These are phyloP conservation scores for Rhizopogon vinicolor DNA, from an alignment of 768 basidiomycete species.

Conservation along the genomic window DNA sequence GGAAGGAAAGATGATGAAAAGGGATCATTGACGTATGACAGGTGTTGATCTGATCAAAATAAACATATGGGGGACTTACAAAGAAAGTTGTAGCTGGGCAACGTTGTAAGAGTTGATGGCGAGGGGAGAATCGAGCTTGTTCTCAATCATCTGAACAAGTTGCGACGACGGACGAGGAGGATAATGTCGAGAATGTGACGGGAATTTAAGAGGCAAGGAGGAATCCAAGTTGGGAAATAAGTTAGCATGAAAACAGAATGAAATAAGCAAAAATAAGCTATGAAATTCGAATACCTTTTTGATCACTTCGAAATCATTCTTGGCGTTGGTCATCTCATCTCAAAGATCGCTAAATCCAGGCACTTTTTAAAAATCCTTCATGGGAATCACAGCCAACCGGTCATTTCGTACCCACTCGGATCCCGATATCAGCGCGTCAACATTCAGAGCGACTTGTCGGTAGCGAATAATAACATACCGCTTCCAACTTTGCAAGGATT, in stretches of 20 bases:
- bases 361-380: constrained; percentile 21
- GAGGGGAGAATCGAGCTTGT: constrained; percentile 30
- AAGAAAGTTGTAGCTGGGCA: constrained; percentile 56
- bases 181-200: neutral
- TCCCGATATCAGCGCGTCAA: constrained; percentile 4
- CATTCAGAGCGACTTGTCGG: constrained; percentile 23
- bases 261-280: constrained; percentile 4
- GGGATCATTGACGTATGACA: constrained; percentile 27
- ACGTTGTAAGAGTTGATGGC: constrained; percentile 57
- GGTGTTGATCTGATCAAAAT: constrained; percentile 6
- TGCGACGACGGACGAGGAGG: neutral
- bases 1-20: constrained; percentile 15
- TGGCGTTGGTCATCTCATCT: neutral
- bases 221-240: constrained; percentile 8
- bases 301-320: neutral
- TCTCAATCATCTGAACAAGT: constrained; percentile 51
- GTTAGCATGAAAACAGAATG: neutral
- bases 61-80: constrained; percentile 34
- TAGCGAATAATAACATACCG: constrained; percentile 26
- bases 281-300: constrained; percentile 2
- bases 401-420: constrained; percentile 16
- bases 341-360: constrained; percentile 29
- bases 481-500: constrained; percentile 8
- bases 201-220: constrained; percentile 17
- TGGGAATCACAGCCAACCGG: constrained; percentile 31